Evolutionary conservation across 495 filamentous ascomycete genomes (phyloP).

Genomic region (Neurospora sp.): DNA sequence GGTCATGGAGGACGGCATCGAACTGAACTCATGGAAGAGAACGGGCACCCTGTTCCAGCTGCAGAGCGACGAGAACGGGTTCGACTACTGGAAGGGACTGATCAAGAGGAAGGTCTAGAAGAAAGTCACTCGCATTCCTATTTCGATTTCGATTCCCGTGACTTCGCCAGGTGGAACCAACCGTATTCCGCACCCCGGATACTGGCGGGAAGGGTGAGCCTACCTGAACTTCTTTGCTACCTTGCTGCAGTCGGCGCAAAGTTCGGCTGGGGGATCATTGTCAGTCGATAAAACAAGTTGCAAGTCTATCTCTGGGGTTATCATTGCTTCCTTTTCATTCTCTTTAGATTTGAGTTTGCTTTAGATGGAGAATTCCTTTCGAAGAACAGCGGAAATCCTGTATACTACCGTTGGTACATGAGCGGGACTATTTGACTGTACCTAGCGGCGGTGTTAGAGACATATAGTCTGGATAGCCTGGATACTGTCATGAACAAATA

Average conservation of each 20-base stretch:
- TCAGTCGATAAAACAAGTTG: background rate
- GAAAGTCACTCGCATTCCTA: constrained; percentile 3
- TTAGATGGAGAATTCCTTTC: background rate
- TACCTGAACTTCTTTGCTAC: background rate
- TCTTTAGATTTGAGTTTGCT: background rate
- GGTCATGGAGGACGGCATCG: constrained; percentile 53
- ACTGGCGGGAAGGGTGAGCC: background rate
- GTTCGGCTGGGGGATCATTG: background rate
- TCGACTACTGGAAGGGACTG: constrained; percentile 92
- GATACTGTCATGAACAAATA: too few species aligned
- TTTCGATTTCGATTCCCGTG: background rate
- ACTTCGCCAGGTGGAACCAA: background rate
- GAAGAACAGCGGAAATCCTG: background rate
- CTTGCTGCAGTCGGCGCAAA: background rate
- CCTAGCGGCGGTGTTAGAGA: too few species aligned
- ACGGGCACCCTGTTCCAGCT: constrained; percentile 75
- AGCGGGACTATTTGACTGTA: too few species aligned
- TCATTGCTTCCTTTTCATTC: background rate
- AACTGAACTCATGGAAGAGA: constrained; percentile 23
- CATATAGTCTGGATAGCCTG: too few species aligned
- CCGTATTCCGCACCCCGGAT: background rate
- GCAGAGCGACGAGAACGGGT: constrained; percentile 96
- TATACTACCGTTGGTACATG: too few species aligned
- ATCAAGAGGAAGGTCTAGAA: constrained; percentile 64
- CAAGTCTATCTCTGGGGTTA: background rate